Conservation (phyloP, 306 rosid species). For the Cucurbita moschata region DNA sequence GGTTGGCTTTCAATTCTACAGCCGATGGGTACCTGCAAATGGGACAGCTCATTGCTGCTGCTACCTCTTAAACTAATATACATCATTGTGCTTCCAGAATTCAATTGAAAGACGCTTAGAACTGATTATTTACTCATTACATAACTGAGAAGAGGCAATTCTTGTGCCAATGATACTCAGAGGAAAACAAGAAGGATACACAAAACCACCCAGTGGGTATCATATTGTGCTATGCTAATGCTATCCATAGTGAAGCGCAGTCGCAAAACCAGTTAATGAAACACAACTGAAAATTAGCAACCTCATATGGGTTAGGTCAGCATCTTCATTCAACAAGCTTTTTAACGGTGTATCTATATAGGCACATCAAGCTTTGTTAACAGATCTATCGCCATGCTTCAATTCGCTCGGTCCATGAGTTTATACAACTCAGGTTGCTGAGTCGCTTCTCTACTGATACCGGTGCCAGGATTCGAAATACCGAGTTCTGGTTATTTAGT, state of each 20-base stretch:
- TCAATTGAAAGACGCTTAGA: not conserved
- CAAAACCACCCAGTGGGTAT: not conserved
- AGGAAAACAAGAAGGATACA: not conserved
- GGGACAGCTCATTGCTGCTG: not conserved
- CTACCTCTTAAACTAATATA: not conserved
- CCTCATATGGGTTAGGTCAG: not conserved
- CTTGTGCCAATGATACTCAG: not conserved
- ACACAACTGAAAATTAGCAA: not conserved
- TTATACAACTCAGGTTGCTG: conserved; percentile 30
- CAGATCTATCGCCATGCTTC: conserved; percentile 53
- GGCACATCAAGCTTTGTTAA: not conserved
- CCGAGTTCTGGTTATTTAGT: conserved; percentile 19
- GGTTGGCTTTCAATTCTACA: too few relatives aligned
- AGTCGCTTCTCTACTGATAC: conserved; percentile 28
- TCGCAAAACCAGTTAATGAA: not conserved
- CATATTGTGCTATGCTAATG: not conserved
- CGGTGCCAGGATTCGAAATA: conserved; percentile 12
- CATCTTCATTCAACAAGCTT: not conserved
- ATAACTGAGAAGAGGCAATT: not conserved
- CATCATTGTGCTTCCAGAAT: not conserved
- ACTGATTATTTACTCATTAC: not conserved
- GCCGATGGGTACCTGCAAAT: not conserved
- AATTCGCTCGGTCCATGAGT: conserved; percentile 36
- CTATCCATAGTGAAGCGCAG: not conserved
- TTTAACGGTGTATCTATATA: not conserved